phyloP scores from a whole-genome alignment of 257 asterid genomes.

The Primulina eburnea region DNA sequence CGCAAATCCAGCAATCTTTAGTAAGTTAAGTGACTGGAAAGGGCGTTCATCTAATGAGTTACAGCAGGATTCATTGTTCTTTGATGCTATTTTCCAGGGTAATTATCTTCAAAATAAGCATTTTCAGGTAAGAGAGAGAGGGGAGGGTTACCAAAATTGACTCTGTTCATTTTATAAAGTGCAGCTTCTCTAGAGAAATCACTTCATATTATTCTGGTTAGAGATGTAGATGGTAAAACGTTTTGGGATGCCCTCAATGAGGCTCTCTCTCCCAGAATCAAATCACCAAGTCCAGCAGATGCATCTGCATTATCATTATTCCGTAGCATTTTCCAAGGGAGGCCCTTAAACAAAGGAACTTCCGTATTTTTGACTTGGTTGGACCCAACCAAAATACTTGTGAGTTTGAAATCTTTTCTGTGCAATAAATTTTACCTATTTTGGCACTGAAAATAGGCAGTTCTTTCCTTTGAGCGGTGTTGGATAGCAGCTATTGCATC shows the following conservation, averaged over 20 bases:
- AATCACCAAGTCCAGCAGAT: constrained; percentile 52
- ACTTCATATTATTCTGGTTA: constrained; percentile 66
- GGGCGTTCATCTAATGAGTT: constrained; percentile 54
- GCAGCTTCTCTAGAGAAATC: constrained; percentile 87
- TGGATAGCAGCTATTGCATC: not conserved
- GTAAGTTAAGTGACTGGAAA: constrained; percentile 61
- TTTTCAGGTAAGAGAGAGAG: not conserved
- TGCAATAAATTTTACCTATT: not conserved
- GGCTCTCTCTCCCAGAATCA: constrained; percentile 78
- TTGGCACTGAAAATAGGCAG: not conserved
- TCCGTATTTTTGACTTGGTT: constrained; percentile 82
- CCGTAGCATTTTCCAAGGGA: constrained; percentile 59
- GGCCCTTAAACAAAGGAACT: constrained; percentile 74
- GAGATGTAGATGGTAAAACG: constrained; percentile 89
- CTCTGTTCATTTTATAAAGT: constrained; percentile 26
- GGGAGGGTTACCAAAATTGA: not conserved
- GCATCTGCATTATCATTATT: constrained; percentile 68
- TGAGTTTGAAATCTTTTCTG: constrained; percentile 19
- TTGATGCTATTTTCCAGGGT: constrained; percentile 66
- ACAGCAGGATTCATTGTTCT: constrained; percentile 54
- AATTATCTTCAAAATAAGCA: constrained; percentile 8
- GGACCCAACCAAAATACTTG: constrained; percentile 67
- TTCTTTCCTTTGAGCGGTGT: not conserved
- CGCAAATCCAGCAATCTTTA: constrained; percentile 47
- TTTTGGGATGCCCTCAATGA: constrained; percentile 95